Evolutionary conservation across 176 grass and related monocot species (phyloP), one percentile per base, ranked within the genome.

Genomic region (Echinochloa phyllopogon): DNA sequence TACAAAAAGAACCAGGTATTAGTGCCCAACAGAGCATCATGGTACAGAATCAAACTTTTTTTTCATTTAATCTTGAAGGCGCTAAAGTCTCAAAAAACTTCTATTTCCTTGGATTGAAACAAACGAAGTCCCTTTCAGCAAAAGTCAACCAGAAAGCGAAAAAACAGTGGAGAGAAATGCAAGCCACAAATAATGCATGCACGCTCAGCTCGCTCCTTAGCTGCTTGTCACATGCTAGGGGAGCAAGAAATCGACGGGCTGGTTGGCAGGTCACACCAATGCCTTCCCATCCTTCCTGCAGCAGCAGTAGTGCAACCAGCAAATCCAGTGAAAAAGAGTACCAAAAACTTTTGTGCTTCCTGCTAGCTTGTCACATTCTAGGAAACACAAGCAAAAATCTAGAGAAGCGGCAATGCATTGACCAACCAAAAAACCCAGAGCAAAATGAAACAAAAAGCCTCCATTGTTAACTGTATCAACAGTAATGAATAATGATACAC

Each of bases 241-340:
- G 82, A 83, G 4, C 84, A 83, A 62, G 69, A 74, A 75, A 87
- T 57, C 23, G 67, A 36, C 40, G 15, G 39, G 61, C 61, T 69
- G 4, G 84, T 84, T 83, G 75, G 75, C 17, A 69, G 36, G 80
- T 87, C 85, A 87, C 47, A 86, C 61, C 56, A 79, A 36, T 69
- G 69, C 68, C 68, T 87, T 83, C 55, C 41, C 76, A 78, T 41
- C 79, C 27, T 72, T 33, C 29, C 29, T 33, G 29, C 29, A 33
- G 64, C 69, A 74, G 79, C 29, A 68, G 20, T 40, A 71, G 50
- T 15, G 37, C 17, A 80, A 36, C 37, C 21, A n/a, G n/a, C n/a
- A 90, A 78, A 87, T 80, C 59, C 50, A 38, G 4, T 43, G 65
- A 49, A 83, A 80, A 83, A 43, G 39, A 41, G 20, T 16, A 7